A percentile compares a stretch with the other conserved stretches of the same genome.
Evolutionary conservation across 495 filamentous ascomycete genomes (phyloP).

Genomic region (Neurospora sp.): DNA sequence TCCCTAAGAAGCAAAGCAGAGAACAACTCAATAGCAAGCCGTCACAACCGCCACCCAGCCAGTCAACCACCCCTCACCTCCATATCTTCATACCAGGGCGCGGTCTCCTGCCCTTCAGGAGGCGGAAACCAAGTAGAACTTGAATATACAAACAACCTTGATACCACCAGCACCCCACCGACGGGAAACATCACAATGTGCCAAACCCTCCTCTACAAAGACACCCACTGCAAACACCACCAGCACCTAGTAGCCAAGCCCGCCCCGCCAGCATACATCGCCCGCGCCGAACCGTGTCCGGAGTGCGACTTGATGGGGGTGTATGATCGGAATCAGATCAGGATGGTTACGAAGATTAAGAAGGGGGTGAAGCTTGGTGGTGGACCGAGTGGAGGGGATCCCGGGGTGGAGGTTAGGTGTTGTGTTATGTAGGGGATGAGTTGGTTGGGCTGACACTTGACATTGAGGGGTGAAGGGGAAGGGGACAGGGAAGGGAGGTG

Average conservation of each 20-base stretch:
- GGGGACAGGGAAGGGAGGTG: no score
- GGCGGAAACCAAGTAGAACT: background rate
- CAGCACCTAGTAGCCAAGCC: conserved; percentile 7
- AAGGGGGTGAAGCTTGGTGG: conserved; percentile 25
- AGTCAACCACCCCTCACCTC: background rate
- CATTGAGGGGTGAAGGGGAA: no score
- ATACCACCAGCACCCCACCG: background rate
- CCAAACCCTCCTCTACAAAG: conserved; percentile 22
- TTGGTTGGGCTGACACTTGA: no score
- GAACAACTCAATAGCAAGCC: background rate
- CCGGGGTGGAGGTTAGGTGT: conserved; percentile 21
- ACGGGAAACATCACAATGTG: conserved; percentile 13
- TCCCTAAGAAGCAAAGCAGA: background rate
- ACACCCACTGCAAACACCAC: conserved; percentile 26
- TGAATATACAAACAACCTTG: background rate
- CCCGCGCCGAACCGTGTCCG: conserved; percentile 14
- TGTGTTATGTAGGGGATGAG: conserved; percentile 23
- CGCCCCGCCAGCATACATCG: conserved; percentile 9
- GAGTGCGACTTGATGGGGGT: conserved; percentile 13
- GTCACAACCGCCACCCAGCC: background rate
- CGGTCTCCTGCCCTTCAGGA: background rate
- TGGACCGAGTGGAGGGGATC: conserved; percentile 25
- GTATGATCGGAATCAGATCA: conserved; percentile 28
- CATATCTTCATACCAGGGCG: background rate
- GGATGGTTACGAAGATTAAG: conserved; percentile 21